Evolutionary conservation across 116 monocot genomes (phyloP).

Genomic region (Papilionanthe hybrid): DNA sequence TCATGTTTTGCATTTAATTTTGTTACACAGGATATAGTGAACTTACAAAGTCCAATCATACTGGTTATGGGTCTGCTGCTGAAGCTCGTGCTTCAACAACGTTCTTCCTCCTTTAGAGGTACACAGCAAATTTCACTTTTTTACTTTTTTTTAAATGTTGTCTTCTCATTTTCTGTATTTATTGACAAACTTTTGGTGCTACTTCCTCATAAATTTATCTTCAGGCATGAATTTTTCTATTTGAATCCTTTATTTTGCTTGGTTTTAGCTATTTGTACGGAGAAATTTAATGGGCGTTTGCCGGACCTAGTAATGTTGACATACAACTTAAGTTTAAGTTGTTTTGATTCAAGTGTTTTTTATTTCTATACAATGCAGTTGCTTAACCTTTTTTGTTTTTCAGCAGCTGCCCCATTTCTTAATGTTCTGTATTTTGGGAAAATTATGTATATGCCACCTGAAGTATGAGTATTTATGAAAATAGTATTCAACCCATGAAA

Average conservation of each 20-base stretch:
- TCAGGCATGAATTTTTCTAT: background rate
- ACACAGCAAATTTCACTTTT: background rate
- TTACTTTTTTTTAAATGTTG: background rate
- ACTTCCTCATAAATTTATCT: background rate
- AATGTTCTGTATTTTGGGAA: too few species aligned
- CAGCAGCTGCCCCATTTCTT: too few species aligned
- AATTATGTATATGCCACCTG: background rate
- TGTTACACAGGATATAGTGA: constrained; percentile 21
- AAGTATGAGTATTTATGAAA: background rate
- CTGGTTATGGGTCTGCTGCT: constrained; percentile 15
- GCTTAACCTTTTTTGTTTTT: too few species aligned
- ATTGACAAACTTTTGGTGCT: background rate
- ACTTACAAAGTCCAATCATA: constrained; percentile 29
- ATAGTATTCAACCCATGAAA: background rate
- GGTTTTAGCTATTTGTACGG: background rate
- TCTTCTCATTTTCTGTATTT: background rate
- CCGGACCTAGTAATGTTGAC: too few species aligned
- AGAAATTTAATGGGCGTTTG: background rate
- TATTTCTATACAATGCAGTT: too few species aligned
- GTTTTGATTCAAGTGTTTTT: too few species aligned
- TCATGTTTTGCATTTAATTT: background rate
- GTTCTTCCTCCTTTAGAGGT: constrained; percentile 21
- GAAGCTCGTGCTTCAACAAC: constrained; percentile 30
- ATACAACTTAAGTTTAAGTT: too few species aligned
- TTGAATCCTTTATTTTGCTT: background rate